Conservation (phyloP, 441 rosid genomes). For the Omphalea diandra region DNA sequence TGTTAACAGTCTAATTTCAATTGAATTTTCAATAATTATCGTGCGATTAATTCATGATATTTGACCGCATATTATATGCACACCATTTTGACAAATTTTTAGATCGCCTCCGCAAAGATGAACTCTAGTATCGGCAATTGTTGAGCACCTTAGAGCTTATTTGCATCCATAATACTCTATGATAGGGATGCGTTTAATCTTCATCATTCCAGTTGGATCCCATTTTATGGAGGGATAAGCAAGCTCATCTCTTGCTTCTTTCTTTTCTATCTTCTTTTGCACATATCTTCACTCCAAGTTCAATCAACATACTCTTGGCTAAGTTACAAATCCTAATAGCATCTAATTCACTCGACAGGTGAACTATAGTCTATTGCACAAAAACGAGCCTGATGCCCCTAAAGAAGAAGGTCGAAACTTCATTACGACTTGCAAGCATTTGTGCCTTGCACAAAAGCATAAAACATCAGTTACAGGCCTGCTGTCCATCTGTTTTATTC, state of each 20-base stretch:
- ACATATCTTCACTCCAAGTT: not conserved
- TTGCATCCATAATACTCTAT: not conserved
- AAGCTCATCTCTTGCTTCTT: not conserved
- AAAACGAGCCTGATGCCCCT: no score
- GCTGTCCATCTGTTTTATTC: conserved; percentile 31
- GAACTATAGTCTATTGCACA: no score
- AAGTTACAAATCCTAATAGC: no score
- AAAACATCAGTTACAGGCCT: conserved; percentile 13
- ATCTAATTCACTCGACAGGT: no score
- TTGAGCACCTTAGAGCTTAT: not conserved
- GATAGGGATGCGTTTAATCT: no score
- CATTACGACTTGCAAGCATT: conserved; percentile 22
- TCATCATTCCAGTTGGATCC: not conserved
- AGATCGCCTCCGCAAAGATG: no score
- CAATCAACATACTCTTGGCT: no score
- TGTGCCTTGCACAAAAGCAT: not conserved
- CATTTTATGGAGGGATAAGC: not conserved
- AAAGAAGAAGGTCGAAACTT: conserved; percentile 4
- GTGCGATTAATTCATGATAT: no score
- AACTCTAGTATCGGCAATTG: not conserved
- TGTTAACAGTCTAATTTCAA: no score
- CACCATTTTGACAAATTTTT: no score
- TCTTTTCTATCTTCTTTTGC: not conserved
- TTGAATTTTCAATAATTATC: no score
- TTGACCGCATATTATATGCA: no score